phyloP scores from a whole-genome alignment of 1,284 basidiomycete species.

The Exobasidium cylindrosporum region DNA sequence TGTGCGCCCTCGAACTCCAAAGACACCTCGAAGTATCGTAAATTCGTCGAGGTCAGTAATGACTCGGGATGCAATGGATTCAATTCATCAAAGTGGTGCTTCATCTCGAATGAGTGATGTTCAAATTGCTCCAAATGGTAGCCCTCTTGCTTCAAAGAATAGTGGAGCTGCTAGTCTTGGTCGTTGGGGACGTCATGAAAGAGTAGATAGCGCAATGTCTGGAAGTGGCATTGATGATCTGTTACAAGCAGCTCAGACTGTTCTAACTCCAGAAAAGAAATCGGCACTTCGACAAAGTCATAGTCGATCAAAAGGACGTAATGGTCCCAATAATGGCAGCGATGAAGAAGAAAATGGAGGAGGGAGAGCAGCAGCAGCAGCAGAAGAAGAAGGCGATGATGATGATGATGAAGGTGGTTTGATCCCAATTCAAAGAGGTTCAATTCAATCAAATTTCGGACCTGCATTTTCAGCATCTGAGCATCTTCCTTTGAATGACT shows the following conservation, averaged over 20 bases:
- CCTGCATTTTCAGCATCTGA: neutral
- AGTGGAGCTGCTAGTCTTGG: neutral
- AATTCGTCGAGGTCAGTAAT: neutral
- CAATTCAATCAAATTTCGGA: neutral
- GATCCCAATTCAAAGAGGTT: neutral
- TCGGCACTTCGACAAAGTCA: conserved; percentile 6
- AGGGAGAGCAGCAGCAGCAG: neutral
- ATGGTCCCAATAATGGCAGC: neutral
- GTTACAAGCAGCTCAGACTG: conserved; percentile 50
- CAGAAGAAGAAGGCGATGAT: neutral
- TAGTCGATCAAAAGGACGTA: conserved; percentile 2
- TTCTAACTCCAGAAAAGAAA: conserved; percentile 36
- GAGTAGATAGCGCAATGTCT: conserved; percentile 21
- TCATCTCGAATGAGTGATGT: neutral
- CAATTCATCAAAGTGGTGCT: conserved; percentile 5
- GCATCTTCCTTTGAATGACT: conserved; percentile 22
- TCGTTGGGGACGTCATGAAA: conserved; percentile 6
- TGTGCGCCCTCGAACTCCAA: conserved; percentile 6
- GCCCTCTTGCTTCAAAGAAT: neutral
- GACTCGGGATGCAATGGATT: neutral
- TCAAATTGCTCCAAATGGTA: conserved; percentile 2
- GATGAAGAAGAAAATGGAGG: conserved; percentile 3
- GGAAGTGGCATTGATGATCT: conserved; percentile 49
- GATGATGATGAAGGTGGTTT: neutral
- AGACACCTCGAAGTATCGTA: conserved; percentile 4